Base-by-base conservation (phyloP, 768 basidiomycete species). In the Mycena haematopus region DNA sequence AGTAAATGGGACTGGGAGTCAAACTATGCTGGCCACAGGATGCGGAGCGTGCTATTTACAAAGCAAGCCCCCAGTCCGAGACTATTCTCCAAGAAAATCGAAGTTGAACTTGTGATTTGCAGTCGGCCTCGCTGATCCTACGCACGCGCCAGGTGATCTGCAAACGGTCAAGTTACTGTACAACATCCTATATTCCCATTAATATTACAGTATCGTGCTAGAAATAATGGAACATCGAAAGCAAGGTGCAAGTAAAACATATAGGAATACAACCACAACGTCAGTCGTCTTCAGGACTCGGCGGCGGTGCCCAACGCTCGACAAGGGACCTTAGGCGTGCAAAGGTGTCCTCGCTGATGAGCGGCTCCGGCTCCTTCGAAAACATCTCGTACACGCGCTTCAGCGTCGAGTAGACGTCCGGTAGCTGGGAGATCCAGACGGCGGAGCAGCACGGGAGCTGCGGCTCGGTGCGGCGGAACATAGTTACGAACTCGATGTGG, bases 241-340 rank as follows among this genome's bases (percentile, higher is more conserved):
- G 58, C 58, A 59, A 52, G n/a, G n/a, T n/a, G n/a, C n/a, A n/a
- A n/a, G n/a, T n/a, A 27, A 25, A 14, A 24, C 50, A 52, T 44
- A 31, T 51, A 27, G 31, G 40, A 24, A 40, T 7, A 19, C 22
- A 35, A 52, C 36, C 22, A 24, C 35, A 52, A 22, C 4, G 22
- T 25, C 24, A 17, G 22, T n/a, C n/a, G n/a, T n/a, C n/a, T n/a
- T n/a, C n/a, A n/a, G n/a, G n/a, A n/a, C 31, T 29, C 6, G 57
- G 38, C 68, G 50, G 24, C 69, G 60, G 60, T 8, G 61, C 56
- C 61, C 61, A 62, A 14, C 50, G 55, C 35, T 46, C 55, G 17
- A 62, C 56, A n/a, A 62, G 50, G 11, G 36, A n/a, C 25, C 44
- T 42, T 9, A 62, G 44, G 6, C 35, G 44, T 4, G 24, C 10